Evolutionary conservation across 768 basidiomycete species (phyloP), one percentile per base, ranked within the genome.

Genomic region (Dictyophora rubrovolvata): DNA sequence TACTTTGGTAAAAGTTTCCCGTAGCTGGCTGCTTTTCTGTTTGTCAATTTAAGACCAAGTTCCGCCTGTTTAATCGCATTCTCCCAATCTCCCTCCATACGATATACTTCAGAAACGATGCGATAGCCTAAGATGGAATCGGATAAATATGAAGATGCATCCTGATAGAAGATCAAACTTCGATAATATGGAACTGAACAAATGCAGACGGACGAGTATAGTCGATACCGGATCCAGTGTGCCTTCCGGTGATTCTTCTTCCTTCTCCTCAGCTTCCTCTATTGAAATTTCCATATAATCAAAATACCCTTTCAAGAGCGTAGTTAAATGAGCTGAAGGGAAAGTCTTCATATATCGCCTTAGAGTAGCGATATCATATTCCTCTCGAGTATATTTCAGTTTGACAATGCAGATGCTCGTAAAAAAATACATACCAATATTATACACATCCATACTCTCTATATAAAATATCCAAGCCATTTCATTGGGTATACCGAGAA

Each of bases 401-500:
- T 18, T 53, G 12, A 14, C 14, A 51, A 16, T 35, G 14, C 48
- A n/a, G 21, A 20, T 53, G 60, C 52, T 12, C 35, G 35, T 61
- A 42, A 20, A 35, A 35, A 17, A 46, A 42, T 17, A 69, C 81
- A 66, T 66, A 91, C 92, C 79, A 8, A 89, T 74, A 5, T 76
- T 75, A 23, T 81, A 82, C 42, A 73, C 77, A 67, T 98, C 86
- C 56, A 74, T 80, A 61, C 82, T 79, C 66, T 98, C 91, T 48
- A 97, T 74, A 61, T 78, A 83, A 3, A 87, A 69, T 23, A 72
- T 76, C 95, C 96, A 99, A 0, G 89, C 92, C 22, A 85, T 68
- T 65, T 90, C 86, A 65, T 96, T 87, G 0, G 83, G 80, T 9
- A 93, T 79, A 16, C 77, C 75, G 18, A 99, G 74, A 6, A 95